Evolutionary conservation across 768 basidiomycete species (phyloP).

Genomic region (Boletus vinaceobasis): DNA sequence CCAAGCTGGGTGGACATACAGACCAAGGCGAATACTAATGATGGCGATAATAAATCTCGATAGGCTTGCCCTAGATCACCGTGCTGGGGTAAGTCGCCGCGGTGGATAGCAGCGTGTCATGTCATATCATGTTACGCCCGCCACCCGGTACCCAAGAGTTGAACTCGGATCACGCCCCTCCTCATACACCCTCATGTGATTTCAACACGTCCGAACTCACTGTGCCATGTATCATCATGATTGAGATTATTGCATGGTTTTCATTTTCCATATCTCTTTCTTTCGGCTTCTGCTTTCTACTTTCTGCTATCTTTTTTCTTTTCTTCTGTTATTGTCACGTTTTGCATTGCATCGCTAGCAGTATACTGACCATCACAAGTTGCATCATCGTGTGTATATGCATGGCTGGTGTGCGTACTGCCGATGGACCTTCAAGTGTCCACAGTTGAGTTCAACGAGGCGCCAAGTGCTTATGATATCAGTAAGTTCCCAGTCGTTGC

Average conservation of each 20-base stretch:
- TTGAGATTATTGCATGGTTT: conserved; percentile 25
- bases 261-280: background rate
- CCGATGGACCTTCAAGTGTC: background rate
- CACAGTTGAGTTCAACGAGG: background rate
- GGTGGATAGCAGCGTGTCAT: no score
- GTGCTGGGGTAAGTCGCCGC: no score
- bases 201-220: conserved; percentile 16
- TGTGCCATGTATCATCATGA: conserved; percentile 32
- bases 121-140: no score
- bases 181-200: conserved; percentile 7
- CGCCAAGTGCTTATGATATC: background rate
- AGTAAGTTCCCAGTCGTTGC: background rate
- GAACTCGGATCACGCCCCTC: conserved; percentile 19
- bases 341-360: conserved; percentile 11
- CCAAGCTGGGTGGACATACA: no score
- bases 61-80: no score
- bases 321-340: conserved; percentile 3
- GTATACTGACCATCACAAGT: conserved; percentile 12
- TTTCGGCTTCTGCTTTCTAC: background rate
- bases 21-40: no score
- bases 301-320: background rate
- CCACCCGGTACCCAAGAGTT: no score
- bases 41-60: no score
- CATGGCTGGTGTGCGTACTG: background rate
- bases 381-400: background rate